phyloP scores from a whole-genome alignment of 495 filamentous ascomycete genomes.

The Podospora didyma region DNA sequence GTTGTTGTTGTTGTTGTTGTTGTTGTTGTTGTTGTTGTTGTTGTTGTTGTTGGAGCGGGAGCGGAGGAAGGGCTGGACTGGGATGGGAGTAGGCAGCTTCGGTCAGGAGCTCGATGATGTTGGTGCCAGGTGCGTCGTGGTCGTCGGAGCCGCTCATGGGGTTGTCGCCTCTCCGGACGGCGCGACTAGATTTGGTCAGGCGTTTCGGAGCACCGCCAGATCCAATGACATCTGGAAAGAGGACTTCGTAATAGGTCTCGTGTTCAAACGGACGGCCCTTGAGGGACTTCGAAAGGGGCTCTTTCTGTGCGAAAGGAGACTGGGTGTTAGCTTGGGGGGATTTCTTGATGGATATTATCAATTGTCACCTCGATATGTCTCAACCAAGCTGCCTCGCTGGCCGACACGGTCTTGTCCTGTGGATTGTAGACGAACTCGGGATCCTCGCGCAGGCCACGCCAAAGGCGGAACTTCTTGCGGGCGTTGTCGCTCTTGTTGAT shows the following conservation, averaged over 20 bases:
- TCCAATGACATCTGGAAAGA: conserved; percentile 48
- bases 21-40: not conserved
- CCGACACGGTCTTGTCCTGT: conserved; percentile 38
- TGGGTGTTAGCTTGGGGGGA: conserved; percentile 5
- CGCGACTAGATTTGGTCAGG: conserved; percentile 43
- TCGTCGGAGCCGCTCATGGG: conserved; percentile 22
- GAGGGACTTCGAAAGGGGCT: conserved; percentile 44
- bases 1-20: not conserved
- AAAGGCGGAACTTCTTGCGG: conserved; percentile 51
- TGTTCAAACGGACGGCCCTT: conserved; percentile 46
- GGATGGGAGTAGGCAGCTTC: conserved; percentile 21
- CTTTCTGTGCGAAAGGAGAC: conserved; percentile 27
- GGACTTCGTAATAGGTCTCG: conserved; percentile 47
- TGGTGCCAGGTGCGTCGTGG: conserved; percentile 25
- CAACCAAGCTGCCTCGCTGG: conserved; percentile 45
- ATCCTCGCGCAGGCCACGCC: conserved; percentile 47
- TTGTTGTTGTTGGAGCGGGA: conserved; percentile 3
- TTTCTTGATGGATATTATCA: not conserved
- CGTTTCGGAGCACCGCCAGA: conserved; percentile 49
- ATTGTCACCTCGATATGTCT: conserved; percentile 41
- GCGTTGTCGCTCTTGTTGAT: conserved; percentile 54
- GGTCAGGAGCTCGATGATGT: conserved; percentile 29
- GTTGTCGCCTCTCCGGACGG: conserved; percentile 30
- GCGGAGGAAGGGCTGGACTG: conserved; percentile 19
- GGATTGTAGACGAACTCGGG: conserved; percentile 46